These are phyloP conservation scores for Linum trigynum DNA, from an alignment of 345 rosid species.

Conservation along the genomic window DNA sequence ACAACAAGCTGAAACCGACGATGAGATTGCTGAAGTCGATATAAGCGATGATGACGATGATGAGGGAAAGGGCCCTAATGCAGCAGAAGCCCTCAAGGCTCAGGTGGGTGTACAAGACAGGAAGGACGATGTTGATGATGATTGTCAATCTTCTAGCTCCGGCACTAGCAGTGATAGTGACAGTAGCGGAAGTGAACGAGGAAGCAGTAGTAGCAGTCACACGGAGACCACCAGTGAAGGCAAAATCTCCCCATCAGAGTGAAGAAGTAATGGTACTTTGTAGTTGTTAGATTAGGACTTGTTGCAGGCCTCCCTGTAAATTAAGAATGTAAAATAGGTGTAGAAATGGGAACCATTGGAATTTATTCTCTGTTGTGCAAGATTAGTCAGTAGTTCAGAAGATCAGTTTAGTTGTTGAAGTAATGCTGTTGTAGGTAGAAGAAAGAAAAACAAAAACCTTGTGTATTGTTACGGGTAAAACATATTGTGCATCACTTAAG, in stretches of 20 bases:
- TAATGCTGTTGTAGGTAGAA: no score
- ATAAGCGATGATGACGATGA: conserved; percentile 24
- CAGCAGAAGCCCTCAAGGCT: conserved; percentile 26
- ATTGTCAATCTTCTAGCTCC: conserved; percentile 12
- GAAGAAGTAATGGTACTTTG: not conserved
- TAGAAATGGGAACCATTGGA: no score
- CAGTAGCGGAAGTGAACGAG: conserved; percentile 11
- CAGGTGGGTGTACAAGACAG: conserved; percentile 20
- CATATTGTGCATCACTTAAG: no score
- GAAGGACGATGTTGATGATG: not conserved
- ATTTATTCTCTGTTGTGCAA: no score
- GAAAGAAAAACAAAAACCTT: no score
- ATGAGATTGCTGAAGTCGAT: conserved; percentile 36
- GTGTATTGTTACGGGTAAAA: no score
- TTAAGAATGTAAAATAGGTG: not conserved
- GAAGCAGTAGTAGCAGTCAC: conserved; percentile 19
- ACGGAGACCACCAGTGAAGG: conserved; percentile 28
- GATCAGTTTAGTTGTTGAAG: no score
- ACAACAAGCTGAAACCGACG: conserved; percentile 22
- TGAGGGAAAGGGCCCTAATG: conserved; percentile 14
- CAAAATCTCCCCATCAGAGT: conserved; percentile 29
- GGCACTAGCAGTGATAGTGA: conserved; percentile 15
- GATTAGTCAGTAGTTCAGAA: no score
- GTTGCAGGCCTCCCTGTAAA: no score
- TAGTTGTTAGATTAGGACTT: not conserved